phyloP scores from a whole-genome alignment of 2,329 filamentous ascomycete genomes.

The Neoascochyta sp. region DNA sequence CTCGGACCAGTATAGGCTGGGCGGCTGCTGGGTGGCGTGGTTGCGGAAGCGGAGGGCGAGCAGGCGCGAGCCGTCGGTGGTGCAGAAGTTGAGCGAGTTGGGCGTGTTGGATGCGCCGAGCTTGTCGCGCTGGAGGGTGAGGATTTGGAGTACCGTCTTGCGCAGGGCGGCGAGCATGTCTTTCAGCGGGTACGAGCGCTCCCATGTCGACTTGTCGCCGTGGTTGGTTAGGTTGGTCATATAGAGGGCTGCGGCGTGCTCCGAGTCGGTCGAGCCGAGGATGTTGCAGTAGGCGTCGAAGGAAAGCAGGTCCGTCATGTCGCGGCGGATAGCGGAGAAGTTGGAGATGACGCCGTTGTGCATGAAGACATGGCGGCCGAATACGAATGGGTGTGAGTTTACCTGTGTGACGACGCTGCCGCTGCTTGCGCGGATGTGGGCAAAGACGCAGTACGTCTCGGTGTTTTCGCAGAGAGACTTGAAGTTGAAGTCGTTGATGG shows the following conservation, averaged over 20 bases:
- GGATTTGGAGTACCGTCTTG: constrained; percentile 46
- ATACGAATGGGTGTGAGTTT: constrained; percentile 56
- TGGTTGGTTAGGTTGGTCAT: constrained; percentile 46
- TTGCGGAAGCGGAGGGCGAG: constrained; percentile 54
- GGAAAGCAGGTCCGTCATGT: constrained; percentile 45
- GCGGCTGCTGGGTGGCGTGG: constrained; percentile 50
- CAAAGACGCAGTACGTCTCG: constrained; percentile 49
- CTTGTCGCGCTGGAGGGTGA: constrained; percentile 44
- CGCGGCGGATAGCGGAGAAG: constrained; percentile 47
- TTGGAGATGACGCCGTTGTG: constrained; percentile 53
- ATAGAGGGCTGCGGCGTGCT: constrained; percentile 51
- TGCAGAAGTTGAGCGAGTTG: constrained; percentile 52
- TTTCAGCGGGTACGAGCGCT: constrained; percentile 41
- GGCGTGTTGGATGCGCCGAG: constrained; percentile 42
- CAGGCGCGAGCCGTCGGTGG: constrained; percentile 50
- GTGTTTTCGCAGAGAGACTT: constrained; percentile 52
- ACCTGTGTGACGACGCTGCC: constrained; percentile 48
- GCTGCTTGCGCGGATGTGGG: constrained; percentile 52
- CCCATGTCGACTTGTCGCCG: constrained; percentile 40
- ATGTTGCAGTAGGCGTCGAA: constrained; percentile 50
- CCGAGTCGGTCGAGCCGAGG: constrained; percentile 52
- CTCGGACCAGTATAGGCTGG: constrained; percentile 50
- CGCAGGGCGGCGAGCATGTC: constrained; percentile 48
- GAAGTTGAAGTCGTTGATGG: constrained; percentile 54
- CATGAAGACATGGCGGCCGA: constrained; percentile 54